Percentiles rank a stretch among this genome's conserved stretches.
These are phyloP conservation scores for Coelastrella sp. DNA, from an alignment of 139 green algal species.

Conservation along the genomic window DNA sequence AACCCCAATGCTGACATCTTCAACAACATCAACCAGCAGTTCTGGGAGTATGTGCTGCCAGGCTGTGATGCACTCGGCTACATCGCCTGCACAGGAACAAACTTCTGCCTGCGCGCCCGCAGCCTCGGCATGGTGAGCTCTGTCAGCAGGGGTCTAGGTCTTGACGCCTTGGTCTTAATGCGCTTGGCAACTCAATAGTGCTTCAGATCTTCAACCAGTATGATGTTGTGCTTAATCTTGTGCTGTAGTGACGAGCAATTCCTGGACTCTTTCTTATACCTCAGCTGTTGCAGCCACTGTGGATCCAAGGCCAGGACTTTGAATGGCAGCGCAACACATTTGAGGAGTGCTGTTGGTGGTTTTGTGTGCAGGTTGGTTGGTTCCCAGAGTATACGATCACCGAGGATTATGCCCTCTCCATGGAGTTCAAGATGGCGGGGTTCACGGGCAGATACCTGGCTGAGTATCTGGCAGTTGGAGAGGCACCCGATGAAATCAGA, in stretches of 20 bases:
- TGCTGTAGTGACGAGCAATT: too few species aligned
- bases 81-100: slow-evolving; percentile 58
- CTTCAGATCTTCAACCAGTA: too few species aligned
- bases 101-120: slow-evolving; percentile 71
- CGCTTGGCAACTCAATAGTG: too few species aligned
- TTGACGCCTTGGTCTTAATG: background rate
- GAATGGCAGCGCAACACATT: background rate
- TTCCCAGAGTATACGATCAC: slow-evolving; percentile 84
- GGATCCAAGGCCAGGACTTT: too few species aligned
- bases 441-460: slow-evolving; percentile 70
- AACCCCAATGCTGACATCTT: slow-evolving; percentile 83
- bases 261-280: too few species aligned
- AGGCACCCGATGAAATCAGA: slow-evolving; percentile 80
- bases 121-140: slow-evolving; percentile 49
- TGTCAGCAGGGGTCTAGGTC: background rate
- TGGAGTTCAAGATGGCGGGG: slow-evolving; percentile 67
- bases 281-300: too few species aligned
- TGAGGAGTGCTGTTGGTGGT: background rate
- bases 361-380: slow-evolving; percentile 55
- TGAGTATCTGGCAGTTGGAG: slow-evolving; percentile 84
- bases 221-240: too few species aligned
- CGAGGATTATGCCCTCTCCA: slow-evolving; percentile 80
- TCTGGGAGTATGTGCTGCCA: slow-evolving; percentile 72
- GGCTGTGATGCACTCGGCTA: slow-evolving; percentile 51
- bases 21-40: slow-evolving; percentile 90